Conservation (phyloP, 768 basidiomycete genomes). For the Hygrocybe coccinea region DNA sequence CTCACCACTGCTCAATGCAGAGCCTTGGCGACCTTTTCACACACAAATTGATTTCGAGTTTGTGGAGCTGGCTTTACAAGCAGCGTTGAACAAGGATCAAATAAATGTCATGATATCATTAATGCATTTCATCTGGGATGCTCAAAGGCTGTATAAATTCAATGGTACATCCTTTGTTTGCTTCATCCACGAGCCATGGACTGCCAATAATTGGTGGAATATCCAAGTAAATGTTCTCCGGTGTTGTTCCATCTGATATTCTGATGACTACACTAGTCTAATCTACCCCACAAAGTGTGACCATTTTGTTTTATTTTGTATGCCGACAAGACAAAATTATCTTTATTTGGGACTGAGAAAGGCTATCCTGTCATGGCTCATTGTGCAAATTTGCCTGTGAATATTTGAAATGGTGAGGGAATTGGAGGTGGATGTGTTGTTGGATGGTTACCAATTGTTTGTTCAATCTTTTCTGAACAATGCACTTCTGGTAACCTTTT, state of each 20-base stretch:
- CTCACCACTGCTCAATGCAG: conserved; percentile 4
- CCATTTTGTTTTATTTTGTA: conserved; percentile 34
- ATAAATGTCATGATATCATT: conserved; percentile 19
- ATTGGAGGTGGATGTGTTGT: conserved; percentile 33
- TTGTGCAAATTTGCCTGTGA: conserved; percentile 29
- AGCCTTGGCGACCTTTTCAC: conserved; percentile 27
- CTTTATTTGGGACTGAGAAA: conserved; percentile 35
- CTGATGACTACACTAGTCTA: conserved; percentile 8
- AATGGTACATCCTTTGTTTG: conserved; percentile 24
- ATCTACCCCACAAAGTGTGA: conserved; percentile 21
- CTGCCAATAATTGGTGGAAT: conserved; percentile 34
- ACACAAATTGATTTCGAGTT: conserved; percentile 26
- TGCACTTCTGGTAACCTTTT: no score
- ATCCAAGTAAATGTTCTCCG: conserved; percentile 27
- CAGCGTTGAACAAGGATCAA: conserved; percentile 16
- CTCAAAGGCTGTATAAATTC: conserved; percentile 25
- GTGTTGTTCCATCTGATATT: not conserved
- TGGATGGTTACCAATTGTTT: conserved; percentile 37
- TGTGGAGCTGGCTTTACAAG: conserved; percentile 21
- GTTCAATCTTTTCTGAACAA: no score
- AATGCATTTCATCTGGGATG: conserved; percentile 31
- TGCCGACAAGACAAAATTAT: conserved; percentile 38
- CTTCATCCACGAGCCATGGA: conserved; percentile 36
- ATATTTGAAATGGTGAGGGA: conserved; percentile 31
- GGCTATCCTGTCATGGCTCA: conserved; percentile 36